Percentiles rank a stretch among this genome's conserved stretches.
Evolutionary conservation across 169 alveolate species (phyloP).

Genomic region (Pseudocohnilembus persalinus): DNA sequence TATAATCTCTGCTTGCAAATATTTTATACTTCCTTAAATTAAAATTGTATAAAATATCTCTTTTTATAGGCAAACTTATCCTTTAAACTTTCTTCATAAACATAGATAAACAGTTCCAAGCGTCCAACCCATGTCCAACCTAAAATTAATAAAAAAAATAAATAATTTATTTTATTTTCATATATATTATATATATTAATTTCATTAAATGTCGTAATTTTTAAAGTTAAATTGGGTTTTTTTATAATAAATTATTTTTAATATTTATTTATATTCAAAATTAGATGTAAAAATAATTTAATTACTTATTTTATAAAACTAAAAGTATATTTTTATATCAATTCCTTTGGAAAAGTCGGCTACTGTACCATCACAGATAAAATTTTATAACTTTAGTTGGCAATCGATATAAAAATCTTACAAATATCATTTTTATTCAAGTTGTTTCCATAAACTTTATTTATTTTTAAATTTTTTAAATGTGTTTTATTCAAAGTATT

Average conservation of each 20-base stretch:
- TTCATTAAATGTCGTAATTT: no score
- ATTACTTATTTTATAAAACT: not conserved
- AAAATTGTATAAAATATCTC: not conserved
- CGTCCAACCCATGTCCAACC: not conserved
- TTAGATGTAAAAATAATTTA: no score
- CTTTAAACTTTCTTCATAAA: no score
- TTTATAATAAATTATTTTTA: no score
- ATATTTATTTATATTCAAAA: no score
- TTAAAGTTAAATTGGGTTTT: no score
- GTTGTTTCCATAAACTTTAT: not conserved
- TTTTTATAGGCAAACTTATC: not conserved
- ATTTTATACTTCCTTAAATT: no score
- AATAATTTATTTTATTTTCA: no score
- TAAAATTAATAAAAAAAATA: no score
- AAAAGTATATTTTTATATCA: no score
- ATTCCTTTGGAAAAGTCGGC: not conserved
- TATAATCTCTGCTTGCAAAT: not conserved
- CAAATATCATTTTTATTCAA: not conserved
- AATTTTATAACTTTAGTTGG: not conserved
- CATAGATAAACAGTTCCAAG: not conserved
- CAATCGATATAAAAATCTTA: not conserved
- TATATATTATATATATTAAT: no score
- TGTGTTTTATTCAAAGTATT: not conserved
- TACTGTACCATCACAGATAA: not conserved
- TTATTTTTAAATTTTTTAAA: no score